Percentiles rank a stretch among this genome's conserved stretches.
Conservation (phyloP, 345 rosid species). For the Raphanus sativus region DNA sequence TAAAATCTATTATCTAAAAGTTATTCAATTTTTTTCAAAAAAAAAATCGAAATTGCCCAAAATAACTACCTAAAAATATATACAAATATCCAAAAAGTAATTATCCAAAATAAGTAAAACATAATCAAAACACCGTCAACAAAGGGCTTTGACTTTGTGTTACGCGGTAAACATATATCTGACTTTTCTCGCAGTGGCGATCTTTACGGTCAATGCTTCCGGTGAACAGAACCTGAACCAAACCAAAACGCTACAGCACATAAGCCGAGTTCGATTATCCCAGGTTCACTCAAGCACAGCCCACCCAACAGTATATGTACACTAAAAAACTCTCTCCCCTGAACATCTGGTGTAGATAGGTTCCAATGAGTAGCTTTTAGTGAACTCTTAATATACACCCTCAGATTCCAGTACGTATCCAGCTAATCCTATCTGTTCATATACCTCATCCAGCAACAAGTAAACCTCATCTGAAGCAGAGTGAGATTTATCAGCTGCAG, state of each 20-base stretch:
- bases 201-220: constrained; percentile 28
- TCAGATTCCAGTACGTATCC: constrained; percentile 28
- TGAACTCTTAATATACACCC: constrained; percentile 22
- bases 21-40: no score
- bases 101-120: no score
- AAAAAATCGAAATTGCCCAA: no score
- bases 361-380: neutral
- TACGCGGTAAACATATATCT: neutral
- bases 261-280: no score
- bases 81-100: no score
- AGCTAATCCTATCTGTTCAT: constrained; percentile 51
- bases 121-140: no score
- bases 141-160: neutral
- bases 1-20: no score
- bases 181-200: constrained; percentile 5
- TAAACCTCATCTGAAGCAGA: constrained; percentile 47
- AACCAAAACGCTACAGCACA: constrained; percentile 24
- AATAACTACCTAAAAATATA: no score
- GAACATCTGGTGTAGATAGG: neutral
- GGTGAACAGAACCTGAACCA: constrained; percentile 21
- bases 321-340: no score
- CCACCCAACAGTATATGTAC: no score
- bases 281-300: no score
- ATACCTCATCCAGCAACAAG: constrained; percentile 51
- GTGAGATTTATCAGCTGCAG: constrained; percentile 65